These are phyloP conservation scores for Nemania serpens DNA, from an alignment of 2,329 filamentous ascomycete species.

Conservation along the genomic window DNA sequence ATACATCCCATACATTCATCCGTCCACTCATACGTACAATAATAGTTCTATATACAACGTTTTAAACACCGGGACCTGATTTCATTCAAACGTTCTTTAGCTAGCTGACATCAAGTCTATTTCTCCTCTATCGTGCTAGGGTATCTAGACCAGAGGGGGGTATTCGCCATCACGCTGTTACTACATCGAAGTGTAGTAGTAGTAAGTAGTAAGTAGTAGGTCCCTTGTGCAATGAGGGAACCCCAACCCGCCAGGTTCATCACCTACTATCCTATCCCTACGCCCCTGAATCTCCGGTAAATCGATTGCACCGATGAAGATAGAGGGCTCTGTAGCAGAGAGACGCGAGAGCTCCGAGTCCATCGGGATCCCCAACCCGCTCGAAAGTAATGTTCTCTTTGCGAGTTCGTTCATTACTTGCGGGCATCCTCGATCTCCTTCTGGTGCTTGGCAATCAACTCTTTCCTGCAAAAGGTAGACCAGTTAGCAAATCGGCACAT, in stretches of 20 bases:
- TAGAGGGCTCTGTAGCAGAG: no score
- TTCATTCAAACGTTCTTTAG: not conserved
- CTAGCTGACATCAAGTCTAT: no score
- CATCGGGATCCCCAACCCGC: no score
- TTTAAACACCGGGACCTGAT: not conserved
- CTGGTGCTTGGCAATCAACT: constrained; percentile 62
- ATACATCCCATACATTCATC: no score
- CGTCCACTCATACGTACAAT: no score
- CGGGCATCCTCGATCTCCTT: constrained; percentile 57
- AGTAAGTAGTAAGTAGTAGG: no score
- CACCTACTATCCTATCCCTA: no score
- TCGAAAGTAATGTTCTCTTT: not conserved
- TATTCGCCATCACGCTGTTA: no score
- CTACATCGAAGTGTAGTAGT: no score
- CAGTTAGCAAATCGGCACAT: constrained; percentile 28
- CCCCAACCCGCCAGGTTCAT: no score
- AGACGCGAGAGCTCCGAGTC: not conserved
- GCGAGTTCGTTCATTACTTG: constrained; percentile 18
- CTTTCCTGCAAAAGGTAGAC: constrained; percentile 52
- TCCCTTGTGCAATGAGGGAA: no score
- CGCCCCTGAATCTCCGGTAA: not conserved
- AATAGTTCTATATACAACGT: constrained; percentile 25
- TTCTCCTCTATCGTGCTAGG: constrained; percentile 10
- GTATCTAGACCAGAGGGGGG: not conserved
- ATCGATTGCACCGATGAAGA: not conserved